Evolutionary conservation across 441 rosid species (phyloP), one percentile per base, ranked within the genome.

Genomic region (Pelargonium citronellum): DNA sequence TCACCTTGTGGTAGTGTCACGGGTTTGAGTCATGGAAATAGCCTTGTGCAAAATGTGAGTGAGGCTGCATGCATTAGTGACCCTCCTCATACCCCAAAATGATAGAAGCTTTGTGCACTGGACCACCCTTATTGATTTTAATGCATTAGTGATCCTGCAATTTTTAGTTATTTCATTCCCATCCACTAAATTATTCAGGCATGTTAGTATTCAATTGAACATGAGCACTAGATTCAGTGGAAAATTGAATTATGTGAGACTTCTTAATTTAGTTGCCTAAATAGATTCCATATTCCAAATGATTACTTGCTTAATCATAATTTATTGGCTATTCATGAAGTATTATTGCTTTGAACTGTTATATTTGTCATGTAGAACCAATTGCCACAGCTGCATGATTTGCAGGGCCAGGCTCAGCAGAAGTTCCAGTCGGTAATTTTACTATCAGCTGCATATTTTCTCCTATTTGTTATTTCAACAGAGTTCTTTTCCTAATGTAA

Each of bases 321-420:
- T 51, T 24, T 64, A 8, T 22, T 57, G 24, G 51, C 41, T 11
- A 22, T 47, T n/a, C 30, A 34, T 68, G 69, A 20, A 71, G 72
- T 24, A 17, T 44, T 71, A 2, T 69, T 37, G 22, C 51, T 43
- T 43, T 57, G 64, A 73, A 65, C 53, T 72, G 43, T 41, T 55
- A 5, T 44, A 34, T 71, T 67, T 70, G 67, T 73, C 66, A 7
- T 76, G 64, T 83, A 87, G 92, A 85, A 67, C 72, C 94, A 85
- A 83, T 70, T 88, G 70, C 74, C 89, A 2, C 82, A 84, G 73
- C 83, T 90, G 43, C 92, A 87, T 67, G 96, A 90, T 83, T 79
- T 88, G 82, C 87, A 82, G 72, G 87, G 90, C 69, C 97, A 89
- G 81, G 68, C 82, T 66, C 90, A 86, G 68, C 95, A 86, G 82